Base-by-base conservation (phyloP, 352 stramenopile genomes). In the Blastocystis sp. region DNA sequence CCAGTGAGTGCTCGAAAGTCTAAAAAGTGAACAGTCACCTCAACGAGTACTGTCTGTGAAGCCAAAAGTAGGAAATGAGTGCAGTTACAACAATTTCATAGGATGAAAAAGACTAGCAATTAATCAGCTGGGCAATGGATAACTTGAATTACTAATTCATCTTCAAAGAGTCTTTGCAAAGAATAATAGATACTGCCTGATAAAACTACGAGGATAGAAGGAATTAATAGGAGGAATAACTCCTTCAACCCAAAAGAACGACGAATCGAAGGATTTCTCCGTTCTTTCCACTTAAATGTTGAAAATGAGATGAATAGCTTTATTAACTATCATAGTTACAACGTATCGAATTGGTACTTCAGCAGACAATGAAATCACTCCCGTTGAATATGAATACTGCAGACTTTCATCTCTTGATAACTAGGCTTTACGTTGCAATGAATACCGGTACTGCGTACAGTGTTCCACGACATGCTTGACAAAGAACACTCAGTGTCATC, bases 111-210 rank as follows among this genome's bases (percentile, higher is more conserved):
- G 70, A 80, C 70, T 80, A 62, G 45, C 15, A 15, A 50, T 80
- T 26, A 63, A 56, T n/a, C 18, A 18, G 39, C 20, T 34, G 26
- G 4, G 18, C 7, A 29, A 5, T 45, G 18, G 41, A 37, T 15
- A 18, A 80, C 70, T 50, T 80, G 70, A 63, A 80, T 80, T 54
- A 63, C 37, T 9, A 80, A 41, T 29, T 80, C 70, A 63, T 80
- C 70, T 18, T 80, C 55, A 43, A 80, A 63, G n/a, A 62, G 23
- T 62, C 70, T 15, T 64, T 80, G 70, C n/a, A 80, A 29, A 56
- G 54, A 13, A 15, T 64, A 80, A 15, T 80, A 80, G 23, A 80
- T 34, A 13, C 11, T 53, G 13, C 45, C 43, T 13, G 70, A 80
- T 23, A 62, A 15, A 41, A 63, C 6, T 9, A 37, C 43, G 26